Evolutionary conservation across 768 basidiomycete species (phyloP).

Genomic region (Kwoniella botswanensis): DNA sequence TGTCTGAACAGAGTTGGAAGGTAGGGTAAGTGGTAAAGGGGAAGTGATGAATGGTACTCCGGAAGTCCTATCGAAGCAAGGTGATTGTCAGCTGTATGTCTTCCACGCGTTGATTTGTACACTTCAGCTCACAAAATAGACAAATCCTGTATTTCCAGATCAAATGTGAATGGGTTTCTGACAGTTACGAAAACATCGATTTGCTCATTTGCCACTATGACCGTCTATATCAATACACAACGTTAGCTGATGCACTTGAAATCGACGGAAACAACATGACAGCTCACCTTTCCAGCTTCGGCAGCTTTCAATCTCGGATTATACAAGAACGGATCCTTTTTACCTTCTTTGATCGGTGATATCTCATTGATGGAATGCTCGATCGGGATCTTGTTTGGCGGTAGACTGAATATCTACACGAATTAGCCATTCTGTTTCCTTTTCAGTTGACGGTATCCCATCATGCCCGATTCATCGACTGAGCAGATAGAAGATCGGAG

Average conservation of each 20-base stretch:
- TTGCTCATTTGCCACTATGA: slow-evolving; percentile 80
- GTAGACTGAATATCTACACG: slow-evolving; percentile 63
- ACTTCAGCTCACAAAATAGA: slow-evolving; percentile 69
- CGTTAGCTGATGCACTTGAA: slow-evolving; percentile 49
- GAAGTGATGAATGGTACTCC: slow-evolving; percentile 76
- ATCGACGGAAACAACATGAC: no score
- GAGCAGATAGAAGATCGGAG: no score
- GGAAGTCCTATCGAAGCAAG: slow-evolving; percentile 67
- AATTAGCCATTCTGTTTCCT: no score
- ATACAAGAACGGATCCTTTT: slow-evolving; percentile 84
- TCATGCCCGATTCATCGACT: no score
- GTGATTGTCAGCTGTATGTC: neutral
- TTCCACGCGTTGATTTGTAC: slow-evolving; percentile 2
- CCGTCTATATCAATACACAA: slow-evolving; percentile 57
- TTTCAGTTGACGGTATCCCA: no score
- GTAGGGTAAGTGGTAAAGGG: slow-evolving; percentile 69
- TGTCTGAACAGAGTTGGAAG: slow-evolving; percentile 75
- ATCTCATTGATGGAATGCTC: slow-evolving; percentile 67
- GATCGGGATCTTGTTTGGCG: slow-evolving; percentile 71
- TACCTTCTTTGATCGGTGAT: slow-evolving; percentile 55
- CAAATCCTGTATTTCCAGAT: slow-evolving; percentile 81
- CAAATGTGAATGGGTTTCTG: slow-evolving; percentile 91
- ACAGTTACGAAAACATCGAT: slow-evolving; percentile 82
- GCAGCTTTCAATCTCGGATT: slow-evolving; percentile 73
- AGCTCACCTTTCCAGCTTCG: slow-evolving; percentile 65